Base-by-base conservation (phyloP, 2,329 filamentous ascomycete species). In the Claviceps sp. region DNA sequence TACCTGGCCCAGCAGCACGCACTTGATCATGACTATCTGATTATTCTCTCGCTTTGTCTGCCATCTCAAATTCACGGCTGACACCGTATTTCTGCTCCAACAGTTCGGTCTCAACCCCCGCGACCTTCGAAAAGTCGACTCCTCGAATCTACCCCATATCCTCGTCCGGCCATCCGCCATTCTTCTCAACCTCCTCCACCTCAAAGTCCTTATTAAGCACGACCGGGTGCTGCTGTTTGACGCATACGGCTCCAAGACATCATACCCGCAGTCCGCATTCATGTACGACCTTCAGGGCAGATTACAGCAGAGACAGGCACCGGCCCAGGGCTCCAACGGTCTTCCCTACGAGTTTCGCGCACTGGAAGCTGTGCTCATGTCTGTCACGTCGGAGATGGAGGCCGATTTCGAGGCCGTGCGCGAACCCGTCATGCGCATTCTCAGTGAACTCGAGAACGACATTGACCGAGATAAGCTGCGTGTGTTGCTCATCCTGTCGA, bases 231-330 rank as follows among this genome's bases (percentile, higher is more conserved):
- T 98, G 24, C 84, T 98, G 5, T 97, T 98, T 65, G 93, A 97
- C 62, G 88, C 93, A 14, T 97, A 95, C 68, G 93, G 93, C 34
- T 93, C 89, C 42, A 90, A 89, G 54, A 89, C 94, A 59, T 94
- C 89, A 0, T 95, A 96, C 62, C 89, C 91, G 36, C 93, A 97
- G 66, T 95, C 89, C 4, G 81, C 93, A 14, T 98, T 98, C 71
- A 95, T 98, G 81, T 96, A 97, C 69, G 93, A 97, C 63, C 72
- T 98, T 20, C 89, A 97, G 66, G 88, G 88, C 13, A 95, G 95
- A 65, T 74, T 98, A 45, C 84, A 88, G 56, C 89, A 95, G 63
- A 91, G 89, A 65, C 89, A 95, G 63, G 91, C 89, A 65, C 59
- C 64, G 14, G 47, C 57, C 2, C 72, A 76, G 1, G 69, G 72